These are phyloP conservation scores for Suillus placidus DNA, from an alignment of 768 basidiomycete genomes.

Conservation along the genomic window DNA sequence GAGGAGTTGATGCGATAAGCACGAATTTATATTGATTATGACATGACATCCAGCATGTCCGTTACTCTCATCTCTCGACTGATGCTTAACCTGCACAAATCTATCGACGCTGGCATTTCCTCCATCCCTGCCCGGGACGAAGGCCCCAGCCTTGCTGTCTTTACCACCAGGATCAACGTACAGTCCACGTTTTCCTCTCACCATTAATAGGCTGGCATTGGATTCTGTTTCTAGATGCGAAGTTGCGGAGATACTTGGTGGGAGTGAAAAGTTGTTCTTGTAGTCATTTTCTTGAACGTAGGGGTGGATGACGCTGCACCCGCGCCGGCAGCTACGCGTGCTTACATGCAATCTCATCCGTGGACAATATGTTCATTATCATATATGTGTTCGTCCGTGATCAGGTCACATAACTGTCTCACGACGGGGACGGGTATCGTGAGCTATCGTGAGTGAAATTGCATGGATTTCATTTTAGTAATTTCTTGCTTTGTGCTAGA, in stretches of 20 bases:
- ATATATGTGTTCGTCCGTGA: not conserved
- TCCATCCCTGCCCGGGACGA: conserved; percentile 35
- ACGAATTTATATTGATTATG: not conserved
- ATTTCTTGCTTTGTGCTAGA: too few species aligned
- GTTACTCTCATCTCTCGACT: conserved; percentile 57
- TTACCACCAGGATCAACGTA: not conserved
- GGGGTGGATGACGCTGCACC: not conserved
- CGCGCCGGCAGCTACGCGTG: not conserved
- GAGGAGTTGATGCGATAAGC: conserved; percentile 12
- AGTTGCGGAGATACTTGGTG: not conserved
- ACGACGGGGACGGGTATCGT: too few species aligned
- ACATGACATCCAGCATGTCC: conserved; percentile 40
- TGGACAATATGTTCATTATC: not conserved
- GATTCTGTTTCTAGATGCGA: not conserved
- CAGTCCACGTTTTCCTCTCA: not conserved
- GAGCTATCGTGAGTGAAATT: too few species aligned
- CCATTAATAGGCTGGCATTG: not conserved
- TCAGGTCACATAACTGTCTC: not conserved
- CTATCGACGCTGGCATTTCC: conserved; percentile 23
- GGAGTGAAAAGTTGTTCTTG: not conserved
- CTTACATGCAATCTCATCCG: not conserved
- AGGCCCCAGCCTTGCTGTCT: conserved; percentile 40
- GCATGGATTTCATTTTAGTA: too few species aligned
- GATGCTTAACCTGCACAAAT: conserved; percentile 56
- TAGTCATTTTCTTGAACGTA: not conserved